Evolutionary conservation across 345 rosid species (phyloP), one percentile per base, ranked within the genome.

Genomic region (Camelina laxa): DNA sequence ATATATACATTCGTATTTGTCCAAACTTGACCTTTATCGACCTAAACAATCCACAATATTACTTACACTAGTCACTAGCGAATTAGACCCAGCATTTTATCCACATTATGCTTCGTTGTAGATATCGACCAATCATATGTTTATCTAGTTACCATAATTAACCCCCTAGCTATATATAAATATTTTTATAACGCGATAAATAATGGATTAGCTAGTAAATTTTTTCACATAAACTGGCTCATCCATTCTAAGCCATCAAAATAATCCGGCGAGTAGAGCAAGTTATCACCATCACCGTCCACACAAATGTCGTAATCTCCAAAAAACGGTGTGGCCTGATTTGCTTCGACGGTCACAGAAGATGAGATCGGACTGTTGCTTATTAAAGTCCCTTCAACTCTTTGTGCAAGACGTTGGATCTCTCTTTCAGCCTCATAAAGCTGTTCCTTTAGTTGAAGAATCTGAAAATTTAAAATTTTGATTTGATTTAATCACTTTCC

Each of bases 191-290:
- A 9, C 13, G 60, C 33, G 44, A 38, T 59, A 31, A 60, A 39
- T 45, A 58, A 30, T 50, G 36, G 11, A 61, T 7, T 62, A 59
- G 47, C 19, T 68, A 16, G 30, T 41, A 47, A 13, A 33, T 7
- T 1, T 57, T 38, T 42, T 80, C 70, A 85, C 70, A 75, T 42
- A 33, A 76, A 84, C 10, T 61, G 78, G 65, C 82, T 81, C 53
- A 85, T 57, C 96, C 93, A 89, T 30, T 91, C 97, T 64, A 83
- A 54, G 24, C 85, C 89, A 59, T 41, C 70, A 67, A 62, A 42
- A 53, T 83, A 83, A 24, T 82, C 84, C 4, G 81, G 63, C 11
- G 76, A 77, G 82, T 80, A 86, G 58, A 84, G 67, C 5, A 79
- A 39, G 16, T 77, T 71, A 9, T 71, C 72, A 17, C 56, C 82